Evolutionary conservation across 1,139 yeast genomes (phyloP).

Genomic region (Scheffersomyces cryptocercus): DNA sequence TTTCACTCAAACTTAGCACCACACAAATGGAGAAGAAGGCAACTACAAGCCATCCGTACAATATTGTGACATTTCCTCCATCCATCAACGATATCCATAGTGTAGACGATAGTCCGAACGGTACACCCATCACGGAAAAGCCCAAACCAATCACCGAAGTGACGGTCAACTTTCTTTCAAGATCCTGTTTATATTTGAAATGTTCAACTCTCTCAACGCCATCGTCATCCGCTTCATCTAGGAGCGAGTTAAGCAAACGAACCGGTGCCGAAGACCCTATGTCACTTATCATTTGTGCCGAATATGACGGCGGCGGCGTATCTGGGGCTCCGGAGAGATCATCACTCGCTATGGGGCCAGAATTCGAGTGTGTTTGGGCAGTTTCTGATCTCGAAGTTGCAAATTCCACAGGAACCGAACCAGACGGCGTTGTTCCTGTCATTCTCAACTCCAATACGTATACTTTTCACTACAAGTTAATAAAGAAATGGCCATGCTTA

Average conservation of each 20-base stretch:
- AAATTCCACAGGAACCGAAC: too few species aligned
- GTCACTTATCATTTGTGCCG: background rate
- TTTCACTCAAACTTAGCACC: slow-evolving; percentile 68
- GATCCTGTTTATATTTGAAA: slow-evolving; percentile 68
- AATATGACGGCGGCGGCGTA: background rate
- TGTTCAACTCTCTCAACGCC: slow-evolving; percentile 63
- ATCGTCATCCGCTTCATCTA: slow-evolving; percentile 39
- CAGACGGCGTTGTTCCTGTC: too few species aligned
- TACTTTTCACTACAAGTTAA: too few species aligned
- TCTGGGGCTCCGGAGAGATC: background rate
- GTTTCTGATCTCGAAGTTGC: too few species aligned
- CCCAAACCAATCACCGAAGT: slow-evolving; percentile 72
- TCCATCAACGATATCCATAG: slow-evolving; percentile 67
- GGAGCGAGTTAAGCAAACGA: slow-evolving; percentile 2
- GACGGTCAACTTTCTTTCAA: slow-evolving; percentile 65
- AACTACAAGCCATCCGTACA: slow-evolving; percentile 70
- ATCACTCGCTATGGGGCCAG: too few species aligned
- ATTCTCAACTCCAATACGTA: too few species aligned
- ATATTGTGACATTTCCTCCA: slow-evolving; percentile 72
- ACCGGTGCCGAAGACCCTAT: background rate
- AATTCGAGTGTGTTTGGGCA: too few species aligned
- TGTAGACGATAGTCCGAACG: slow-evolving; percentile 72
- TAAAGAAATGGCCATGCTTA: too few species aligned
- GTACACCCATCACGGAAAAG: slow-evolving; percentile 77
- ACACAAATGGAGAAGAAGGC: slow-evolving; percentile 62